Evolutionary conservation across 1,139 yeast species (phyloP).

Genomic region (Pneumocystis jirovecii): DNA sequence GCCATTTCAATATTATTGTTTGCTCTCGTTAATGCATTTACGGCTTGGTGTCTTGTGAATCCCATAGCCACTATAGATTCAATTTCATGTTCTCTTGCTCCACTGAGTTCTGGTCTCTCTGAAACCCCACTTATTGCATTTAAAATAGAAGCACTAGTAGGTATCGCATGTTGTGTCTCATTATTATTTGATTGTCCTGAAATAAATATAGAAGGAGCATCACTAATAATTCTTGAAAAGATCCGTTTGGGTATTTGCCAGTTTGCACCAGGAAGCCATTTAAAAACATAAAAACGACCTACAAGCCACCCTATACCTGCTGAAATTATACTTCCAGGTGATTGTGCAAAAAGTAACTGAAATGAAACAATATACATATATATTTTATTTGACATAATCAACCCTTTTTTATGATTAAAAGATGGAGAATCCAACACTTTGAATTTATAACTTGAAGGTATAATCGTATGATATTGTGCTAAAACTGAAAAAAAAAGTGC

Average conservation of each 20-base stretch:
- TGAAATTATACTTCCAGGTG: slow-evolving; percentile 33
- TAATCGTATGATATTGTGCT: slow-evolving; percentile 39
- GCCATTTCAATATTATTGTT: background rate
- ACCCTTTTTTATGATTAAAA: background rate
- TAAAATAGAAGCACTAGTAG: background rate
- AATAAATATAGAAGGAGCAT: background rate
- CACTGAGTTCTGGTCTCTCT: background rate
- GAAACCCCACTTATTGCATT: background rate
- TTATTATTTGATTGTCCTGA: background rate
- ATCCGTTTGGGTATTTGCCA: background rate
- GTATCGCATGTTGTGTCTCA: background rate
- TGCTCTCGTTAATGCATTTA: background rate
- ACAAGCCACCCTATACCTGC: slow-evolving; percentile 42
- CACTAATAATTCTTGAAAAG: background rate
- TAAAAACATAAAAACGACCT: slow-evolving; percentile 25
- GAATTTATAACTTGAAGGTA: slow-evolving; percentile 42
- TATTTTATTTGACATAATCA: slow-evolving; percentile 35
- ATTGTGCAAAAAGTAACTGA: slow-evolving; percentile 38
- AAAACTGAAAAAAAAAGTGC: slow-evolving; percentile 46
- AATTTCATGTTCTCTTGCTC: slow-evolving; percentile 1
- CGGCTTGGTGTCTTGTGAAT: background rate
- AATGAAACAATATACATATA: slow-evolving; percentile 40
- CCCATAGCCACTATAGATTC: background rate
- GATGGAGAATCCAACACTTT: slow-evolving; percentile 5
- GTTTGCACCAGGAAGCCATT: background rate